Evolutionary conservation across 73 alveolate genomes (phyloP).

Genomic region (Tetrahymena borealis): DNA sequence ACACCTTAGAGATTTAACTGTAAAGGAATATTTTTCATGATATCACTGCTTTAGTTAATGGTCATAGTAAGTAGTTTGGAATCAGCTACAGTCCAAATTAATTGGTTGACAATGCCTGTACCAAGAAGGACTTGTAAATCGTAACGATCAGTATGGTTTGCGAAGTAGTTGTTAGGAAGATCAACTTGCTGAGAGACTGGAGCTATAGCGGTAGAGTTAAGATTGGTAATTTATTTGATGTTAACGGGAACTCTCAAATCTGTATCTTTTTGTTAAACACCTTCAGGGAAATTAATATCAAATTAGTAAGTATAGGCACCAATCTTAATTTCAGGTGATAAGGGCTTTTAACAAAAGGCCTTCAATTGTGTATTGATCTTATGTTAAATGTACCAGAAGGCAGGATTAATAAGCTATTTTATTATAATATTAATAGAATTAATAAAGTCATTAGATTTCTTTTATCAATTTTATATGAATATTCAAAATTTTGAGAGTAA

Average conservation of each 20-base stretch:
- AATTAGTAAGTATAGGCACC: neutral
- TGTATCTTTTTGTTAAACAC: neutral
- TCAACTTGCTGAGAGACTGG: neutral
- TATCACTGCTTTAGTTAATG: neutral
- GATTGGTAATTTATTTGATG: neutral
- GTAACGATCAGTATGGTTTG: neutral
- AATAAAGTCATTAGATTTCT: too few relatives aligned
- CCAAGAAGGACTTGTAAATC: neutral
- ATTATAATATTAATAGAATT: too few relatives aligned
- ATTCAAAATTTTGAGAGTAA: too few relatives aligned
- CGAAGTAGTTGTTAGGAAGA: neutral
- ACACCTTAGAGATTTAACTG: neutral
- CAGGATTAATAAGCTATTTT: neutral
- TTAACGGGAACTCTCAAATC: neutral
- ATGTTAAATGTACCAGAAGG: neutral
- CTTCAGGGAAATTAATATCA: neutral
- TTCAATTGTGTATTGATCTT: neutral
- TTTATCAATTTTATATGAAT: too few relatives aligned
- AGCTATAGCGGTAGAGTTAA: neutral
- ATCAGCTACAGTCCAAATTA: neutral
- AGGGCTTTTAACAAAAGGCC: neutral
- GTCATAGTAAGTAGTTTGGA: neutral
- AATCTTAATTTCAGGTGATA: neutral
- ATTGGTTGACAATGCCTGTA: neutral
- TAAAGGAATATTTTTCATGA: neutral